A percentile compares a stretch with the other conserved stretches of the same genome.
Conservation (phyloP, 805 yeast genomes). For the Metschnikowia koreensis region DNA sequence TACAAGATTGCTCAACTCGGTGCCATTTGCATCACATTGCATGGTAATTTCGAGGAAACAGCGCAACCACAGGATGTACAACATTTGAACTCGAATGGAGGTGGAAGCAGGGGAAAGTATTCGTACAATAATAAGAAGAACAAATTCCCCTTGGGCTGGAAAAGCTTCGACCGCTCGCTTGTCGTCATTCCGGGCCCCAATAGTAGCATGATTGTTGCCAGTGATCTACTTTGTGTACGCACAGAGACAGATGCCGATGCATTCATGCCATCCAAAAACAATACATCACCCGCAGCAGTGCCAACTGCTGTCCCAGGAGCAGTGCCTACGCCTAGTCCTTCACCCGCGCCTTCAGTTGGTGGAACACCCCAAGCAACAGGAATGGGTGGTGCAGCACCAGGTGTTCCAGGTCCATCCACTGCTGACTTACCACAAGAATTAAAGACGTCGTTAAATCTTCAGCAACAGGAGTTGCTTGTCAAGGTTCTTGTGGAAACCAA, state of each 20-base stretch:
- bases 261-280: slow-evolving; percentile 16
- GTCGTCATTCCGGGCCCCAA: slow-evolving; percentile 69
- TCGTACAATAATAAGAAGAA: slow-evolving; percentile 22
- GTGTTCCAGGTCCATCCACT: slow-evolving; percentile 16
- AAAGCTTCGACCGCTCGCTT: slow-evolving; percentile 85
- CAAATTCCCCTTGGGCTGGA: slow-evolving; percentile 45
- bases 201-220: slow-evolving; percentile 77
- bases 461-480: slow-evolving; percentile 63
- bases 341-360: slow-evolving; percentile 7
- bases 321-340: slow-evolving; percentile 11
- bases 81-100: slow-evolving; percentile 18
- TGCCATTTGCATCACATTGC: slow-evolving; percentile 76
- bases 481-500: slow-evolving; percentile 71
- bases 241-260: slow-evolving; percentile 16
- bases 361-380: background rate
- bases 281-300: slow-evolving; percentile 10
- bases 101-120: slow-evolving; percentile 17
- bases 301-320: slow-evolving; percentile 16
- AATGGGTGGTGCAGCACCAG: background rate
- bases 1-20: slow-evolving; percentile 67
- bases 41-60: slow-evolving; percentile 79
- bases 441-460: slow-evolving; percentile 46
- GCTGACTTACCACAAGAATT: slow-evolving; percentile 57
- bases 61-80: slow-evolving; percentile 49
- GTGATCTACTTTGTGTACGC: slow-evolving; percentile 69